Conservation (phyloP, 108 stramenopile species). For the Schizochytrium sp. region DNA sequence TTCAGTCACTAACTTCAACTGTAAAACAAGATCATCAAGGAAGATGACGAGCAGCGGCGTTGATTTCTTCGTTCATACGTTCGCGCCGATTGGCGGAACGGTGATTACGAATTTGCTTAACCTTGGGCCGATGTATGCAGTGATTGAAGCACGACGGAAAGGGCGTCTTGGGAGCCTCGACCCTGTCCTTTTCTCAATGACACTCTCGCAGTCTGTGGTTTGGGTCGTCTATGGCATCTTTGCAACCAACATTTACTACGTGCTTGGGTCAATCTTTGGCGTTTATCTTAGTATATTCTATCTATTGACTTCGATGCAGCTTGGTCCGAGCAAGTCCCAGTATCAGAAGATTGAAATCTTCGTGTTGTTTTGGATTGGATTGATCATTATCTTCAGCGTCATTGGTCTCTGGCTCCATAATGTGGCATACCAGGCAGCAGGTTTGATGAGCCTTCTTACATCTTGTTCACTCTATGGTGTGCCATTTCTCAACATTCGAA, state of each 20-base stretch:
- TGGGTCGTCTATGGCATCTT: conserved; percentile 25
- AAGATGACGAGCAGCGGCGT: background rate
- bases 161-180: conserved; percentile 7
- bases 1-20: too few species aligned
- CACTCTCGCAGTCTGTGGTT: background rate
- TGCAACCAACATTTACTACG: background rate
- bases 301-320: conserved; percentile 38
- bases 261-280: conserved; percentile 25
- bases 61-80: background rate
- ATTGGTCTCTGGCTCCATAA: background rate
- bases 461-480: background rate
- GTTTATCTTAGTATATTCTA: conserved; percentile 6
- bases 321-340: background rate
- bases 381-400: background rate
- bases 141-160: background rate
- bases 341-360: background rate
- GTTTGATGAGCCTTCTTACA: background rate
- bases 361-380: background rate
- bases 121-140: conserved; percentile 9
- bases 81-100: background rate
- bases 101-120: background rate
- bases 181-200: conserved; percentile 37
- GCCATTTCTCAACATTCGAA: background rate
- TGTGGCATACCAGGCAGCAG: background rate
- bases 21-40: too few species aligned